Conservation (phyloP, 768 basidiomycete species). For the Russula foetens region DNA sequence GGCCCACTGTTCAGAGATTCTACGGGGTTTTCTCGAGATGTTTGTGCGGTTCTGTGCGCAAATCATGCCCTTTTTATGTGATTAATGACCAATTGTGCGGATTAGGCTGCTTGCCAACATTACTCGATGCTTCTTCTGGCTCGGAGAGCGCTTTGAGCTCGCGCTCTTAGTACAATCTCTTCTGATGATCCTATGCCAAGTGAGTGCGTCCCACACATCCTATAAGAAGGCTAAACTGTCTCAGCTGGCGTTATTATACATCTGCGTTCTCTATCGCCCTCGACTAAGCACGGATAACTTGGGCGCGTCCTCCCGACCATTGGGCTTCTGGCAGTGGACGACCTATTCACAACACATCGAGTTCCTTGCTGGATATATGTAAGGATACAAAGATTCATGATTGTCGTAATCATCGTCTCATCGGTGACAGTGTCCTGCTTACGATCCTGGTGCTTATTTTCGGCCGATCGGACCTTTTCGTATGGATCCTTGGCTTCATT, state of each 20-base stretch:
- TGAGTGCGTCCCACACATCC: conserved; percentile 26
- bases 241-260: conserved; percentile 71
- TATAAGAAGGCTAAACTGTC: conserved; percentile 16
- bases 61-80: not conserved
- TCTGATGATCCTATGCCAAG: conserved; percentile 81
- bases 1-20: conserved; percentile 48
- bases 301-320: conserved; percentile 52
- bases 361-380: conserved; percentile 77
- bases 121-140: conserved; percentile 86
- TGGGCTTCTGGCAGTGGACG: conserved; percentile 83
- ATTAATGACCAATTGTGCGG: not conserved
- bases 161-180: conserved; percentile 75
- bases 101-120: conserved; percentile 73
- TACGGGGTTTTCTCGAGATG: conserved; percentile 79
- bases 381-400: conserved; percentile 19
- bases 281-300: conserved; percentile 49
- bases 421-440: conserved; percentile 43
- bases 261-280: conserved; percentile 70
- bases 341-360: conserved; percentile 74
- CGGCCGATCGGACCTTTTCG: conserved; percentile 49
- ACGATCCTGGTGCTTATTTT: conserved; percentile 73
- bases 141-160: conserved; percentile 70
- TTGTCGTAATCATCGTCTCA: not conserved
- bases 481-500: conserved; percentile 61
- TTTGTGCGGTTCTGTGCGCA: conserved; percentile 72